Conservation (phyloP, 2,329 filamentous ascomycete species). For the Epichloe festucae region DNA sequence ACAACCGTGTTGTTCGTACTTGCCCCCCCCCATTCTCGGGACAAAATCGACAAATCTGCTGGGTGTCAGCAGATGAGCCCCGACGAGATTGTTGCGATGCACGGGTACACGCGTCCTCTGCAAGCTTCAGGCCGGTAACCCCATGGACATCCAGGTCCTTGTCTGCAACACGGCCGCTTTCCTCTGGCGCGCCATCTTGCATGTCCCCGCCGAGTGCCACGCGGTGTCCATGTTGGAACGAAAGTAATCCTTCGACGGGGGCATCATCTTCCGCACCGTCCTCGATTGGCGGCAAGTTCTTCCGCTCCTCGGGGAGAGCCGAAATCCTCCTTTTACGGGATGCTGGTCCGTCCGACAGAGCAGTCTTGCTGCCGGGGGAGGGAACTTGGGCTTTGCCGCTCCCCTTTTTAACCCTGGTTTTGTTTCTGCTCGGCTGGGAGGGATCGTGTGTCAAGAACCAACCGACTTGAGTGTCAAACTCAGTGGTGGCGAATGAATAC, state of each 20-base stretch:
- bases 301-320: constrained; percentile 16
- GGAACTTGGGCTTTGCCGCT: constrained; percentile 21
- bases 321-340: constrained; percentile 8
- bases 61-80: not conserved
- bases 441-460: no score
- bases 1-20: constrained; percentile 33
- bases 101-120: constrained; percentile 19
- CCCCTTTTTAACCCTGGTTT: no score
- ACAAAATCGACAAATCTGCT: constrained; percentile 22
- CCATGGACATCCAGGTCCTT: constrained; percentile 30
- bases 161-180: constrained; percentile 32
- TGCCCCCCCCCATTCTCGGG: constrained; percentile 25
- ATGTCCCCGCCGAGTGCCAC: constrained; percentile 38
- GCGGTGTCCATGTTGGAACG: constrained; percentile 25
- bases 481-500: no score
- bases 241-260: constrained; percentile 29
- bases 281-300: constrained; percentile 18
- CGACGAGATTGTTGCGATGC: no score
- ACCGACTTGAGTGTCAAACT: no score
- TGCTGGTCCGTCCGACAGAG: constrained; percentile 12
- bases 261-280: constrained; percentile 36
- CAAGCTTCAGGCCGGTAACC: constrained; percentile 28
- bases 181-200: constrained; percentile 32
- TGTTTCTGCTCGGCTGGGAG: no score
- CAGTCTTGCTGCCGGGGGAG: constrained; percentile 24